Evolutionary conservation across 2,329 filamentous ascomycete genomes (phyloP).

Genomic region (Phoma sp.): DNA sequence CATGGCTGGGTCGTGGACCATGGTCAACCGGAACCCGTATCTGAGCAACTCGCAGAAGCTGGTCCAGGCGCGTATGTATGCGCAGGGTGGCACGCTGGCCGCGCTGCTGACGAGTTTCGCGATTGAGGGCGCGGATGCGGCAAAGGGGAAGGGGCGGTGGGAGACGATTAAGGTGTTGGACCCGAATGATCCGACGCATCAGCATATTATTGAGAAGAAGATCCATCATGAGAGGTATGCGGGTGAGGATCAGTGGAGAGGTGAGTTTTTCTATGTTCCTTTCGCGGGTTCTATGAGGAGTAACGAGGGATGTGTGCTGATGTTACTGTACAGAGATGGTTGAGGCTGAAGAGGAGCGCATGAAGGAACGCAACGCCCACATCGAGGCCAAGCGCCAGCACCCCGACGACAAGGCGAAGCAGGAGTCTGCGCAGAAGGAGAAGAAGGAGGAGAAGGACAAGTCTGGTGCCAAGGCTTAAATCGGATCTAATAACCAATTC

Average conservation of each 20-base stretch:
- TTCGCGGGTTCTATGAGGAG: too few relatives aligned
- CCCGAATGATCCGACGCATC: constrained; percentile 81
- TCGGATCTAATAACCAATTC: not conserved
- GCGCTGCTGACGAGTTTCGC: constrained; percentile 82
- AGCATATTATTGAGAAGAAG: constrained; percentile 83
- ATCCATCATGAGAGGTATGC: constrained; percentile 86
- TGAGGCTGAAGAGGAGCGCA: constrained; percentile 72
- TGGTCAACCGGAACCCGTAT: constrained; percentile 80
- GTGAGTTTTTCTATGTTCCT: constrained; percentile 53
- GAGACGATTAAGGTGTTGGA: constrained; percentile 83
- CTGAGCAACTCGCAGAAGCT: constrained; percentile 82
- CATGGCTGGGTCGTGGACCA: constrained; percentile 74
- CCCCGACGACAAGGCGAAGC: constrained; percentile 20
- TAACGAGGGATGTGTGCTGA: constrained; percentile 19
- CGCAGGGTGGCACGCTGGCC: constrained; percentile 84
- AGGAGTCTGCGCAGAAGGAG: constrained; percentile 24
- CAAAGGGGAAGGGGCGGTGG: constrained; percentile 77
- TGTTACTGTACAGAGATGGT: constrained; percentile 71
- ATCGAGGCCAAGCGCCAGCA: constrained; percentile 23
- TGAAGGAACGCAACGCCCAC: constrained; percentile 56
- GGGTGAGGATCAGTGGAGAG: constrained; percentile 92
- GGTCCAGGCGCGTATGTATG: constrained; percentile 93
- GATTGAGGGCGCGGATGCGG: constrained; percentile 81
- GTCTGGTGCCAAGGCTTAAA: constrained; percentile 15
- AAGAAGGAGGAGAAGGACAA: constrained; percentile 33